These are phyloP conservation scores for Pseudopyrenochaeta lycopersici DNA, from an alignment of 2,329 filamentous ascomycete species.

Conservation along the genomic window DNA sequence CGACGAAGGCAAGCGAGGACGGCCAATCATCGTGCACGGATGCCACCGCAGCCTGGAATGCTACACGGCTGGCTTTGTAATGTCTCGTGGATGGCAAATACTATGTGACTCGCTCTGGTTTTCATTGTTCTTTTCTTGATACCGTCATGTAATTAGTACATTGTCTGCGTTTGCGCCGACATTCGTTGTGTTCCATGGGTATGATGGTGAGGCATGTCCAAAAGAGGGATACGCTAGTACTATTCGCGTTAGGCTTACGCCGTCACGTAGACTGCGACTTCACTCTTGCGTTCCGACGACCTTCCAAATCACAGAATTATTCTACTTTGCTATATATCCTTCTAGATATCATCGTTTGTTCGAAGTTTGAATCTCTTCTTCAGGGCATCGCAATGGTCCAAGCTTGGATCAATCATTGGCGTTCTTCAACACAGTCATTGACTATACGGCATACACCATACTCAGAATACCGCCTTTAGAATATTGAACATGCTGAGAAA, in stretches of 20 bases:
- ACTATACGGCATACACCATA: no score
- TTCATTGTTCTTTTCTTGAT: not conserved
- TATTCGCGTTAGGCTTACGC: conserved; percentile 1
- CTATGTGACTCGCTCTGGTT: not conserved
- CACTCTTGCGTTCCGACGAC: not conserved
- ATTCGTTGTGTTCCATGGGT: conserved; percentile 15
- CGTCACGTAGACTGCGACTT: not conserved
- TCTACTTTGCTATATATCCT: no score
- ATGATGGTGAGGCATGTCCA: conserved; percentile 2
- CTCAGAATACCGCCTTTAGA: no score
- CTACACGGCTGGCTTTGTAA: not conserved
- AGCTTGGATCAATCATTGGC: no score
- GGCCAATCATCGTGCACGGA: conserved; percentile 14
- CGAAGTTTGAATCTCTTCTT: not conserved
- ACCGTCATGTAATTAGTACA: conserved; percentile 1
- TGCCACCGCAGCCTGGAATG: conserved; percentile 14
- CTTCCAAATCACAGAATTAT: not conserved
- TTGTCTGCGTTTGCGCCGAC: conserved; percentile 2
- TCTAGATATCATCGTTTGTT: not conserved
- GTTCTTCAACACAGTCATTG: no score
- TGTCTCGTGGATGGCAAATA: not conserved
- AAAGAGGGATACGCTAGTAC: conserved; percentile 7
- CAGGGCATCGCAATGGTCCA: no score
- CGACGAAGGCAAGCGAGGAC: conserved; percentile 5
- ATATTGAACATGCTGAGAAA: no score